Percentiles rank a stretch among this genome's conserved stretches.
Conservation (phyloP, 371 early-diverging fungal species). For the Mucor saturninus region DNA sequence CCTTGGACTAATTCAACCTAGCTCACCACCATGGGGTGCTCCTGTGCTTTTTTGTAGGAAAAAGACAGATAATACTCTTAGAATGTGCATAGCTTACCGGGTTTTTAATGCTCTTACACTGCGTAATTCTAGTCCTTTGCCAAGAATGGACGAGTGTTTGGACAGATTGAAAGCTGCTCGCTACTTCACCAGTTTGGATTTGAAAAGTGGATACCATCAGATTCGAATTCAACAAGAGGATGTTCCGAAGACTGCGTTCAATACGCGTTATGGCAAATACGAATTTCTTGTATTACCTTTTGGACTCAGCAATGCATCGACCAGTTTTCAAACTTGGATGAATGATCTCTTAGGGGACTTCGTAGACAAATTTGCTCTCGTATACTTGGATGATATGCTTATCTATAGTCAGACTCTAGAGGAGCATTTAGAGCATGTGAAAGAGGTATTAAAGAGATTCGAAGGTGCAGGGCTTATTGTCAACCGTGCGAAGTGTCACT, state of each 20-base stretch:
- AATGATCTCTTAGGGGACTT: conserved; percentile 30
- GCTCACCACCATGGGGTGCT: conserved; percentile 29
- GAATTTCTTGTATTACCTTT: neutral
- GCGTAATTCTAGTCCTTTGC: conserved; percentile 50
- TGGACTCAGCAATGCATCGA: conserved; percentile 1
- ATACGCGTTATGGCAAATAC: conserved; percentile 14
- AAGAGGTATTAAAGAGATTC: conserved; percentile 38
- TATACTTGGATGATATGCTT: conserved; percentile 65
- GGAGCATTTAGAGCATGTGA: conserved; percentile 51
- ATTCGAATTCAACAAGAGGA: neutral
- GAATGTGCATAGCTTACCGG: conserved; percentile 44
- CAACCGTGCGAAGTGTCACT: conserved; percentile 59
- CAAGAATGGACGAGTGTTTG: conserved; percentile 46
- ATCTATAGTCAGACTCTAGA: conserved; percentile 52
- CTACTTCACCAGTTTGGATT: conserved; percentile 27
- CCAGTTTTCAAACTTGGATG: conserved; percentile 6
- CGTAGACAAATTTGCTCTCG: conserved; percentile 39
- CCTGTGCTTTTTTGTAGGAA: conserved; percentile 54
- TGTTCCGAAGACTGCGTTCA: conserved; percentile 11
- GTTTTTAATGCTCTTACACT: conserved; percentile 50
- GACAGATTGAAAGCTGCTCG: conserved; percentile 26
- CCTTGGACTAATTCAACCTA: conserved; percentile 26
- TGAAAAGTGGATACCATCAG: conserved; percentile 14
- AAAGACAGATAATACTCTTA: conserved; percentile 45
- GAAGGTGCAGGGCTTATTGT: conserved; percentile 33